phyloP scores from a whole-genome alignment of 192 early-diverging fungal species.

The Gonapodya sp. region DNA sequence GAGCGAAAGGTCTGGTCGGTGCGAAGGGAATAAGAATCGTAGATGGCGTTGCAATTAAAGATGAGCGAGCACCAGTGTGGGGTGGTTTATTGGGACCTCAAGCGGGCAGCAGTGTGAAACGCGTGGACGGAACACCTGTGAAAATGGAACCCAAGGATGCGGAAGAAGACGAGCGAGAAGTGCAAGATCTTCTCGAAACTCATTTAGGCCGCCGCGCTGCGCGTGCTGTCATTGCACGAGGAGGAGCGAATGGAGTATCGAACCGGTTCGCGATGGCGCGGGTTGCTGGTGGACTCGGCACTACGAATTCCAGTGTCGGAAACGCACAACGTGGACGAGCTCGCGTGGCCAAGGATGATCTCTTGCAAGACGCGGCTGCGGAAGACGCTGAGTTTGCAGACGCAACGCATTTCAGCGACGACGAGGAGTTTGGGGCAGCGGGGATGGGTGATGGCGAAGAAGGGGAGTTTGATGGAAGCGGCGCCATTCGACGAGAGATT shows the following conservation, averaged over 20 bases:
- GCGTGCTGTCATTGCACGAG: too few relatives aligned
- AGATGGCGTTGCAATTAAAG: background rate
- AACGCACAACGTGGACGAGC: background rate
- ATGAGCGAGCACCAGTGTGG: background rate
- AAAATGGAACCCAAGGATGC: background rate
- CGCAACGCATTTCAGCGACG: background rate
- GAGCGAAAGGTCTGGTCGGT: background rate
- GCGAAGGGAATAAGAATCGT: background rate
- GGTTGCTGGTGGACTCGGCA: background rate
- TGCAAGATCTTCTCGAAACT: background rate
- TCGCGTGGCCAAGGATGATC: background rate
- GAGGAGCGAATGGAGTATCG: background rate
- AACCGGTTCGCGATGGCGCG: background rate
- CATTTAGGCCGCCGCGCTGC: background rate
- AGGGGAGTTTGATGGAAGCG: background rate
- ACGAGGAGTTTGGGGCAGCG: background rate
- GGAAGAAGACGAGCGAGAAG: background rate
- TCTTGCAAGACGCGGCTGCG: background rate
- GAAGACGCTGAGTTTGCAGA: slow-evolving; percentile 1
- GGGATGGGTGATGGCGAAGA: background rate
- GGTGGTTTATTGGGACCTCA: background rate
- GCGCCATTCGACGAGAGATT: background rate
- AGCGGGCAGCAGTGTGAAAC: background rate
- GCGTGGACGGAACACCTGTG: too few relatives aligned
- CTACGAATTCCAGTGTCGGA: background rate